phyloP scores from a whole-genome alignment of 352 stramenopile genomes.

The Hyaloperonospora brassicae region DNA sequence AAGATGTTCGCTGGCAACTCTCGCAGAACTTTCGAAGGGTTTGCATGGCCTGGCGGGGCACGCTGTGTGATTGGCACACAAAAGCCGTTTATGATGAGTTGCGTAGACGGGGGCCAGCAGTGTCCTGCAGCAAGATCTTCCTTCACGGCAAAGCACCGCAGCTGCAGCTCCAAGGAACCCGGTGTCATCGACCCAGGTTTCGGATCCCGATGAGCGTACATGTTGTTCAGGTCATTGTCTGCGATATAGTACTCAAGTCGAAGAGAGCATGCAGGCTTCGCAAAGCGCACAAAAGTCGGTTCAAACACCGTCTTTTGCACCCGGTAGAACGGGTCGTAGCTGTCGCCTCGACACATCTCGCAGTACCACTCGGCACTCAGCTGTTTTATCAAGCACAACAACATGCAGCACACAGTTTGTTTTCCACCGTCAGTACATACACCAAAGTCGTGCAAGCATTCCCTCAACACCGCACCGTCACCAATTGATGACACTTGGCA shows the following conservation, averaged over 20 bases:
- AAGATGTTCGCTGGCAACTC: slow-evolving; percentile 73
- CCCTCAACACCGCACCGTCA: slow-evolving; percentile 26
- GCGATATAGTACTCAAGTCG: slow-evolving; percentile 61
- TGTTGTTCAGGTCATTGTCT: slow-evolving; percentile 65
- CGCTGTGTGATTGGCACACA: slow-evolving; percentile 58
- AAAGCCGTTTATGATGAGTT: slow-evolving; percentile 69
- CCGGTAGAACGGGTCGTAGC: slow-evolving; percentile 65
- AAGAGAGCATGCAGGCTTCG: slow-evolving; percentile 35
- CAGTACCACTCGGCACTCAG: slow-evolving; percentile 58
- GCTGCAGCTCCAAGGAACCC: slow-evolving; percentile 60
- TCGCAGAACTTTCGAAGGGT: slow-evolving; percentile 74
- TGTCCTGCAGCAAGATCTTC: slow-evolving; percentile 60
- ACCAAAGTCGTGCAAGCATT: neutral
- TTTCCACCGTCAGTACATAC: slow-evolving; percentile 1
- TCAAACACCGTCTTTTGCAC: slow-evolving; percentile 51
- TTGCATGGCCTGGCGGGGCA: slow-evolving; percentile 60
- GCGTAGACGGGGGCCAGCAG: slow-evolving; percentile 60
- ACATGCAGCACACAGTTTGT: neutral
- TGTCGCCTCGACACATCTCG: slow-evolving; percentile 53
- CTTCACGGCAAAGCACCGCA: slow-evolving; percentile 72
- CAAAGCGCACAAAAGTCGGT: slow-evolving; percentile 59
- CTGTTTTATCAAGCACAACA: slow-evolving; percentile 13
- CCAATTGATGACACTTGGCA: slow-evolving; percentile 69
- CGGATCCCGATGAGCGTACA: slow-evolving; percentile 49
- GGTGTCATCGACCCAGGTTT: slow-evolving; percentile 47